Evolutionary conservation across 208 protist genomes (phyloP), one percentile per base, ranked within the genome.

Genomic region (Hexamita inflata): DNA sequence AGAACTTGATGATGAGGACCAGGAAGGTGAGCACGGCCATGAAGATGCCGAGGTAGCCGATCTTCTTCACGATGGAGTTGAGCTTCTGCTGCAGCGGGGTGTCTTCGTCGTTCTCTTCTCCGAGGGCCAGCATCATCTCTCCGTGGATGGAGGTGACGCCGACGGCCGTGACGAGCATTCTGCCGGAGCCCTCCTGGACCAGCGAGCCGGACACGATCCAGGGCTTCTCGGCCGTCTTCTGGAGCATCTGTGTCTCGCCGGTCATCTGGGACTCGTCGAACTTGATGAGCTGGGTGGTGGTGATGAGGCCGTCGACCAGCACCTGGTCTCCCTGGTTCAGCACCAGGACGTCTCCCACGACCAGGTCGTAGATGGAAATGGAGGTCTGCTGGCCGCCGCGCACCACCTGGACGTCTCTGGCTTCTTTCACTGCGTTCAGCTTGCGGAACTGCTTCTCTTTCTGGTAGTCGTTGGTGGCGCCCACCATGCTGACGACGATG

Each of bases 371-470:
- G 49, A 82, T 86, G 0, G 79, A 83, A 30, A 95, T 74, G 59
- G 86, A 77, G 28, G 74, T 70, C 39, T 78, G 73, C 35, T 84
- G 0, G 53, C 73, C 76, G 26, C 28, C 34, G 28, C 66, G 83
- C 24, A 90, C 59, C 0, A 93, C 89, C n/a, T 81, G 81, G 64
- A 90, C 82, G 45, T 82, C 80, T 49, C 85, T 79, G 7, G 83
- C 89, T 0, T 90, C 85, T 76, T 91, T 92, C 75, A 90, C 88
- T 62, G 86, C 83, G 53, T 91, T 94, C 0, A 98, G 82, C 53
- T 91, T 78, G 11, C 87, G 80, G 82, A 98, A 98, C 78, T 93
- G 89, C 59, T 82, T 81, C 78, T 92, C 90, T 78, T 96, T 94
- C 7, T 81, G 78, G 74, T 88, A 96, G 74, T 97, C 88, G 79